Percentiles rank a stretch among this genome's conserved stretches.
phyloP scores from a whole-genome alignment of 106 monocot genomes.

The Dendrobium nobile region DNA sequence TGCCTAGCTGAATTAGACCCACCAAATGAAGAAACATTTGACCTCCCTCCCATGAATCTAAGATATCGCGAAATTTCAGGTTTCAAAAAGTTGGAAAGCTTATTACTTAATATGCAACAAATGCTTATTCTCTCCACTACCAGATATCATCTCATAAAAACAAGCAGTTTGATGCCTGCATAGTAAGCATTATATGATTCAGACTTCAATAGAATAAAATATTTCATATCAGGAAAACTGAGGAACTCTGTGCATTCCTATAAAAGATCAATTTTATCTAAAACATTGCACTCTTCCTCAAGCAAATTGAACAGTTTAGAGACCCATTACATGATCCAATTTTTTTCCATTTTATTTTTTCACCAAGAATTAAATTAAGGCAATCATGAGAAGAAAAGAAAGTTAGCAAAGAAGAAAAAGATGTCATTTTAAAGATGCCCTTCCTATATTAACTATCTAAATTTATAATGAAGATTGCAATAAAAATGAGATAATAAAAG shows the following conservation, averaged over 20 bases:
- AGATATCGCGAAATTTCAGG: neutral
- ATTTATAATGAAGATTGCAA: neutral
- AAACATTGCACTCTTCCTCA: no score
- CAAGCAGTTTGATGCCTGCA: neutral
- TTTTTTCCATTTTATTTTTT: neutral
- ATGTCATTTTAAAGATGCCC: neutral
- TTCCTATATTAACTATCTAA: neutral
- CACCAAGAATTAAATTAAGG: neutral
- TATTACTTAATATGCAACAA: neutral
- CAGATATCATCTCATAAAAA: neutral
- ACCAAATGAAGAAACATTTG: constrained; percentile 2
- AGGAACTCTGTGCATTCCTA: neutral
- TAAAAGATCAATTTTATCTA: neutral
- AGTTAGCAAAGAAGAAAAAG: neutral
- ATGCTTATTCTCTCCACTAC: neutral
- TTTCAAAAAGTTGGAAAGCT: neutral
- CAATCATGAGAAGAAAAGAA: neutral
- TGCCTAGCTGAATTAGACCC: neutral
- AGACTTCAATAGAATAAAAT: neutral
- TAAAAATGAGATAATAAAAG: neutral
- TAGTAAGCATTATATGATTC: neutral
- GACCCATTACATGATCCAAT: no score
- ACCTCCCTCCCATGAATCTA: constrained; percentile 5
- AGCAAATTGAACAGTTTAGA: no score
- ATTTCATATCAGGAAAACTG: neutral